Evolutionary conservation across 768 basidiomycete genomes (phyloP), one percentile per base, ranked within the genome.

Genomic region (Mrakia gelida): DNA sequence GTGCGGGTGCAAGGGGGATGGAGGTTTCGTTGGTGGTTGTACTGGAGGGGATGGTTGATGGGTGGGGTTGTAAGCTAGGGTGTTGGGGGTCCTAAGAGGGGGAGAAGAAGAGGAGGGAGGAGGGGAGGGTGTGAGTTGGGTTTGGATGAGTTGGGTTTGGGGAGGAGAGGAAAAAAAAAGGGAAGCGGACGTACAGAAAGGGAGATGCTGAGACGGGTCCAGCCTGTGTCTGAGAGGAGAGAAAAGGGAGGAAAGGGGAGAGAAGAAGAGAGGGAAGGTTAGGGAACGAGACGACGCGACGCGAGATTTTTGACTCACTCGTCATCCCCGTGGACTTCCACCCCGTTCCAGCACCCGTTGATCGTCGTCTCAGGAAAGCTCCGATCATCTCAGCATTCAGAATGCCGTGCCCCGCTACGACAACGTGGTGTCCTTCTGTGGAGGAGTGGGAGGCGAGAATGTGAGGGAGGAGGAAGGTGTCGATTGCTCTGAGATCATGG

Each of bases 381-480:
- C 74, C 75, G 16, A 79, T 52, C 13, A 79, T 23, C 61, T 79
- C 75, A 2, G 41, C 28, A 59, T 93, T 90, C 83, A 89, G 90
- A 30, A 92, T 80, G 0, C 92, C 91, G 83, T 94, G 92, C 84
- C 92, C 92, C 68, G 92, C 89, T 56, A 93, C 81, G 1, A 89
- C 91, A 34, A 92, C 82, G 79, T 90, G 90, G 49, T 85, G 81
- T 77, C 78, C 83, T 52, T 85, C 84, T n/a, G 85, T 83, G 75
- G 84, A 84, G 75, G 84, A 84, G 30, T 85, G 84, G 0, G 86
- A 86, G 30, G 86, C 81, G 82, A 83, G 34, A n/a, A 92, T 84
- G 80, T 90, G 87, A 5, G 90, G 88, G 80, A 91, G 81, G 13
- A 92, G 81, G 26, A 90, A 81, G 7, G 89, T 86, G 15, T 87